Conservation (phyloP, 169 alveolate genomes). For the Plasmodium gallinaceum region DNA sequence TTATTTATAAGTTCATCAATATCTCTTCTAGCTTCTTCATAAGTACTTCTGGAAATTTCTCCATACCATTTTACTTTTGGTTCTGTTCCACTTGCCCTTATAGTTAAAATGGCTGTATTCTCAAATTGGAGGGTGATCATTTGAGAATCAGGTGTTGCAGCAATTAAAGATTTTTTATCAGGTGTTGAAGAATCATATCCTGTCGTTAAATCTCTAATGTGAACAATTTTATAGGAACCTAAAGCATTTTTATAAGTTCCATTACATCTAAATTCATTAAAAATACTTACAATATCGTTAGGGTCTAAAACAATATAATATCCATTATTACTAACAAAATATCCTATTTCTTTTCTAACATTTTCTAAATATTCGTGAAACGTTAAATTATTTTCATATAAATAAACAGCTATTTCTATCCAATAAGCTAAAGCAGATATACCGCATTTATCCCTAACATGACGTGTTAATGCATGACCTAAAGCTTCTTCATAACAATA, state of each 20-base stretch:
- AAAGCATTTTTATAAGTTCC: slow-evolving; percentile 72
- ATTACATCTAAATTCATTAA: slow-evolving; percentile 80
- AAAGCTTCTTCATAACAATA: slow-evolving; percentile 87
- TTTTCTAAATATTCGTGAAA: slow-evolving; percentile 72
- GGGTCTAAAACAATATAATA: slow-evolving; percentile 82
- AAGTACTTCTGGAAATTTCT: slow-evolving; percentile 79
- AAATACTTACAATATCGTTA: slow-evolving; percentile 65
- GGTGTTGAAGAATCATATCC: slow-evolving; percentile 85
- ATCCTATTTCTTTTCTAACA: slow-evolving; percentile 80
- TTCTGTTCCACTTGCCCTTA: slow-evolving; percentile 89
- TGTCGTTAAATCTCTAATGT: slow-evolving; percentile 82
- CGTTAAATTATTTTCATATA: slow-evolving; percentile 81
- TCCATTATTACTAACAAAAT: slow-evolving; percentile 82
- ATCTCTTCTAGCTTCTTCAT: slow-evolving; percentile 76
- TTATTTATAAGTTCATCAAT: slow-evolving; percentile 78
- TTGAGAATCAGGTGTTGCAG: slow-evolving; percentile 81
- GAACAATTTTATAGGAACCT: slow-evolving; percentile 79
- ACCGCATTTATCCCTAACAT: slow-evolving; percentile 88
- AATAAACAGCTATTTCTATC: slow-evolving; percentile 81
- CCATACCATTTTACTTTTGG: slow-evolving; percentile 88
- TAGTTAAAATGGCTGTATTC: slow-evolving; percentile 81
- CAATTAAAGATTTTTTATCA: slow-evolving; percentile 80
- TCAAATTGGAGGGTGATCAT: slow-evolving; percentile 83
- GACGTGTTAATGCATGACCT: slow-evolving; percentile 82
- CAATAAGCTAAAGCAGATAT: slow-evolving; percentile 87